Base-by-base conservation (phyloP, 768 basidiomycete species). In the Symmetrospora coprosmae region DNA sequence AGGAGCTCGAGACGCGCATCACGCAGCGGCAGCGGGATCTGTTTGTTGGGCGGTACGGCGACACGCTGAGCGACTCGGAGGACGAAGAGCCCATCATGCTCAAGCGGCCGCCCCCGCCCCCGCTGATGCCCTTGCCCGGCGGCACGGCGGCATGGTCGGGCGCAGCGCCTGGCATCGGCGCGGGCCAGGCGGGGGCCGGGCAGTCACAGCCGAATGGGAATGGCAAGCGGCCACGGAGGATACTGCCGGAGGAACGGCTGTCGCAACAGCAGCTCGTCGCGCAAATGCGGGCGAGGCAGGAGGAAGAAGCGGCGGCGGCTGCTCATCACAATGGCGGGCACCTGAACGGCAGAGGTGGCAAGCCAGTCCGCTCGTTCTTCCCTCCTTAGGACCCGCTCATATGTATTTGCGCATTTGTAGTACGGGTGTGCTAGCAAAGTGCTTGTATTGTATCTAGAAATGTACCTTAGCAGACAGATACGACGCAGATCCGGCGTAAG, bases 1-100 rank as follows among this genome's bases (percentile, higher is more conserved):
- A 66, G n/a, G 72, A 73, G 35, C 61, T 76, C 16, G 75, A 76
- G 53, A 66, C 67, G 1, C 67, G 71, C 34, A 68, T 77, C 41
- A 64, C 68, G 40, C 72, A 63, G 49, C 62, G 62, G 19, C 52
- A 55, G 25, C 41, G 55, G 39, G 62, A 63, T 35, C 25, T 53
- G 21, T 53, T 46, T 25, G 47, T 56, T 2, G n/a, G 39, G 30
- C 40, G 62, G 4, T 63, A 63, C 31, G 62, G 62, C 7, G 62
- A 63, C 30, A 35, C 45, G 14, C 41, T 63, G 9, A 59, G 58
- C 9, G 52, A 53, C 23, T 53, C 52, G 6, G 62, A 63, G 19
- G 62, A 63, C 28, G 53, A 55, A 13, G 60, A 40, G 35, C 60
- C 48, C 35, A 50, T 50, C n/a, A 40, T 34, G 19, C 50, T 50